Base-by-base conservation (phyloP, 768 basidiomycete genomes). In the Dacryopinax primogenitus region DNA sequence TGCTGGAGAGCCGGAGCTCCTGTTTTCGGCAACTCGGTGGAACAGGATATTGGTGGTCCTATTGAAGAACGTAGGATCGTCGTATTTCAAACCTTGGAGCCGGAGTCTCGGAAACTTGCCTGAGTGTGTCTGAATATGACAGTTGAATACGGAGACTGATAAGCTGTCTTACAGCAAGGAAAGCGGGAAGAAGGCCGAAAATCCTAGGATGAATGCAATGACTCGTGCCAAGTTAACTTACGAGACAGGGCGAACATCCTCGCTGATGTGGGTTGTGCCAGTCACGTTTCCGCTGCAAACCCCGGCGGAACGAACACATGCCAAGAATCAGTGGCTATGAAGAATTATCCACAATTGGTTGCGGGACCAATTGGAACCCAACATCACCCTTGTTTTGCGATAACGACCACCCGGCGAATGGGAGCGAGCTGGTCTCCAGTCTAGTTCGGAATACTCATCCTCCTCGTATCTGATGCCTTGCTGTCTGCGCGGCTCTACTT, bases 251-350 rank as follows among this genome's bases (percentile, higher is more conserved):
- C n/a, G n/a, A n/a, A n/a, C n/a, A n/a, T n/a, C n/a, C n/a, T n/a
- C n/a, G n/a, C n/a, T n/a, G n/a, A n/a, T n/a, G n/a, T n/a, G n/a
- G n/a, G n/a, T n/a, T n/a, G n/a, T n/a, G 13, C 45, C 13, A 47
- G 45, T 47, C 45, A 47, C 45, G 45, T 47, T 47, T 47, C 45
- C 45, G 45, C n/a, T 47, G 45, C 13, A 47, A 47, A 47, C 23
- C 45, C 45, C 45, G n/a, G n/a, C 23, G 9, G n/a, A 37, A 9
- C 36, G 36, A 37, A 18, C 11, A 18, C 36, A 37, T 37, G 36
- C 18, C 11, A 18, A 37, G 36, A 37, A 37, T 37, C 11, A 18
- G 36, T 37, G 36, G 36, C 36, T 37, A 37, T 37, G 36, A 37
- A 9, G 36, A 9, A 9, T 37, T 37, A 18, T 37, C 9, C 9